Conservation (phyloP, 192 early-diverging fungal species). For the Pecoramyces ruminantium region DNA sequence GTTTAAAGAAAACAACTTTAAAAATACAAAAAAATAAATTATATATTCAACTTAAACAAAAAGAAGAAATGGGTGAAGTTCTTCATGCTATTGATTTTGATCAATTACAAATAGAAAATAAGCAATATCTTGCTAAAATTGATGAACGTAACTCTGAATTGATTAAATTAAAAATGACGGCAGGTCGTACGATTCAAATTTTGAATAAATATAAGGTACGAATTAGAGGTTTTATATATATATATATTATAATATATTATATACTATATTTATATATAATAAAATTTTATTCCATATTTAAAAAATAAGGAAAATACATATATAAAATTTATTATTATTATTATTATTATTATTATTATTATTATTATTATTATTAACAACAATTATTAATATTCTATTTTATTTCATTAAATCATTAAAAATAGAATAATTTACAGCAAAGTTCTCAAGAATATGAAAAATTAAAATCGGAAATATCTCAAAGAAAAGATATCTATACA, state of each 20-base stretch:
- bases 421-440: slow-evolving; percentile 23
- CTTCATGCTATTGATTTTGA: slow-evolving; percentile 49
- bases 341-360: neutral
- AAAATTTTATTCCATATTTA: too few species aligned
- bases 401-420: neutral
- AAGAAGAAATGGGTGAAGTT: slow-evolving; percentile 51
- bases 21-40: slow-evolving; percentile 45
- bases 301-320: too few species aligned
- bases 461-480: slow-evolving; percentile 21
- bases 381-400: too few species aligned
- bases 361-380: neutral
- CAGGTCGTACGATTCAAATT: slow-evolving; percentile 37
- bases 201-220: slow-evolving; percentile 40
- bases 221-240: too few species aligned
- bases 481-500: slow-evolving; percentile 19
- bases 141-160: slow-evolving; percentile 41
- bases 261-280: too few species aligned
- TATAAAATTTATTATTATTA: too few species aligned
- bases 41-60: slow-evolving; percentile 42
- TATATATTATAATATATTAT: neutral
- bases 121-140: slow-evolving; percentile 43
- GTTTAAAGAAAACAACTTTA: slow-evolving; percentile 38
- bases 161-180: slow-evolving; percentile 44
- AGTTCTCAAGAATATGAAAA: slow-evolving; percentile 18
- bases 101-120: slow-evolving; percentile 48